These are phyloP conservation scores for Wolfiporia cocos DNA, from an alignment of 1,284 basidiomycete species.

Conservation along the genomic window DNA sequence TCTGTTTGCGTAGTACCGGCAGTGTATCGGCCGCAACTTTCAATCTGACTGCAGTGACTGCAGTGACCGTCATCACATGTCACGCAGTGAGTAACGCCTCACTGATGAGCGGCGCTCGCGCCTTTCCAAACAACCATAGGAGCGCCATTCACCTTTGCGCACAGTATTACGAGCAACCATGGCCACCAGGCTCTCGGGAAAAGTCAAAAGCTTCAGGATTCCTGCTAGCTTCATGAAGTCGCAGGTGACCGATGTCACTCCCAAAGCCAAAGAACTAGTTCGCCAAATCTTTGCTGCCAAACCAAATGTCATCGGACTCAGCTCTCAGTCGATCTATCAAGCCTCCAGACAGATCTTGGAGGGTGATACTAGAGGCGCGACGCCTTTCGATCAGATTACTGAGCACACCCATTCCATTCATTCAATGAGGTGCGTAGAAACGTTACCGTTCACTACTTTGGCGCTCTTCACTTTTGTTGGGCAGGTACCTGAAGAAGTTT, in stretches of 20 bases:
- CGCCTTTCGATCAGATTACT: neutral
- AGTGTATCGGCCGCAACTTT: too few species aligned
- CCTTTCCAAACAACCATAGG: too few species aligned
- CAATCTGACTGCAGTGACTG: too few species aligned
- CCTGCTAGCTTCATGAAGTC: neutral
- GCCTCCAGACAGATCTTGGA: neutral
- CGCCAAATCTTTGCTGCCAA: conserved; percentile 5
- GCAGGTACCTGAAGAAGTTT: conserved; percentile 15
- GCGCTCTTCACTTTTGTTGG: too few species aligned
- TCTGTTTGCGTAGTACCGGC: too few species aligned
- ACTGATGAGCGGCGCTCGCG: too few species aligned
- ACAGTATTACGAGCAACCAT: too few species aligned
- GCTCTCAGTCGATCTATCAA: conserved; percentile 12
- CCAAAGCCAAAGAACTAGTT: conserved; percentile 6
- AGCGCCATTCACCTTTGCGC: too few species aligned
- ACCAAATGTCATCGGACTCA: conserved; percentile 6
- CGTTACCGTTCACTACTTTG: neutral
- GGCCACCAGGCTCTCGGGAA: too few species aligned
- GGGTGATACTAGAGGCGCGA: neutral
- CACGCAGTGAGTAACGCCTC: too few species aligned
- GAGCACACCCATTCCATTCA: conserved; percentile 2
- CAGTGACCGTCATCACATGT: too few species aligned
- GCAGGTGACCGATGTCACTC: neutral
- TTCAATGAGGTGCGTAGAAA: conserved; percentile 4
- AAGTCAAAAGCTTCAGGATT: too few species aligned